Evolutionary conservation across 257 asterid genomes (phyloP), one percentile per base, ranked within the genome.

Genomic region (Nicotiana otophora): DNA sequence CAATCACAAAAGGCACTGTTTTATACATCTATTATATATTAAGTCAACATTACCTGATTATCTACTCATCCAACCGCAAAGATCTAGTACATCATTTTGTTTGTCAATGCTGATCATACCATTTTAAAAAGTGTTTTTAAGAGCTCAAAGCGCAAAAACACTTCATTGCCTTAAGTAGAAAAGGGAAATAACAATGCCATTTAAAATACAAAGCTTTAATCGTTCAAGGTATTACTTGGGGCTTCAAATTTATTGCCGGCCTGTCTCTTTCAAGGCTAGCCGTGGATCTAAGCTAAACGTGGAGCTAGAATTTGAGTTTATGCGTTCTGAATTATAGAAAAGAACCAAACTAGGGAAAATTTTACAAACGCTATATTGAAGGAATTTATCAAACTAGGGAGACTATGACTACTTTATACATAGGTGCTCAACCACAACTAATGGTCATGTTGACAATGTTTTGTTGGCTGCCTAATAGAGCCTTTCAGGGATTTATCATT

Each of bases 401-500:
- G 92, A 55, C 26, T 66, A 53, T 64, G 83, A 91, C 75, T 84
- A 90, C 84, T 87, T 93, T 76, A 51, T 39, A 39, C 2, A 39
- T 26, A 7, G 87, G 87, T 61, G 86, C 81, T 23, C 88, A 84
- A 75, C 91, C 88, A 69, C 88, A 86, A 48, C 89, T 80, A n/a
- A 93, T 88, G 54, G 92, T 80, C 96, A 90, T 82, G 86, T 85
- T 90, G 80, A 53, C 92, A 93, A 81, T 93, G 93, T 88, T 79
- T 89, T 11, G 94, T 92, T 90, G 89, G 99, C 79, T 85, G 94
- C 89, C 89, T 94, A 84, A 61, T 82, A 81, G 66, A 36, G 84
- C 65, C 86, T 84, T 88, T 92, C 72, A 81, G 55, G 85, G 80
- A 87, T 88, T 89, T 92, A 53, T 87, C 89, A 81, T 76, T 87